Conservation (phyloP, 305 asterid genomes). For the Plantago coronopus region DNA sequence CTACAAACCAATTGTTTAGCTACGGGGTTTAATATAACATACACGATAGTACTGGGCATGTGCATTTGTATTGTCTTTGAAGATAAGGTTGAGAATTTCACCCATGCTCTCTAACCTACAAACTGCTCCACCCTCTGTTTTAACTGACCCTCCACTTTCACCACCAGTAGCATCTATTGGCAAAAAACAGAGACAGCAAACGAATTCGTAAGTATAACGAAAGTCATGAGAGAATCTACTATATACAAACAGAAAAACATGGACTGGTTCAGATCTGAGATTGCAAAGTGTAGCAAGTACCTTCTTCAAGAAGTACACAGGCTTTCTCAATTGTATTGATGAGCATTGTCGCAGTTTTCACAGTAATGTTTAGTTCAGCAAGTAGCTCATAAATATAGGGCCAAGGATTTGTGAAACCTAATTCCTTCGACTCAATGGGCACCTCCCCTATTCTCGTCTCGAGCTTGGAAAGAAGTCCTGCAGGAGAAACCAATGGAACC, state of each 20-base stretch:
- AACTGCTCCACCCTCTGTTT: constrained; percentile 51
- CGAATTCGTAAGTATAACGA: constrained; percentile 11
- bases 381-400: constrained; percentile 91
- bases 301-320: constrained; percentile 83
- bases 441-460: constrained; percentile 85
- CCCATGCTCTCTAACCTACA: constrained; percentile 85
- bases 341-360: constrained; percentile 67
- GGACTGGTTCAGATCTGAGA: constrained; percentile 13
- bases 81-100: constrained; percentile 69
- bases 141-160: constrained; percentile 56
- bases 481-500: constrained; percentile 34
- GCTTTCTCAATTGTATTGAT: constrained; percentile 77
- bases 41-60: constrained; percentile 93
- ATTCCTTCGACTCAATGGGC: constrained; percentile 79
- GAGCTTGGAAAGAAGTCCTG: constrained; percentile 94
- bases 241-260: neutral
- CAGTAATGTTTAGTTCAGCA: constrained; percentile 71
- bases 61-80: constrained; percentile 50
- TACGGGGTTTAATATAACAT: constrained; percentile 32
- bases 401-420: constrained; percentile 90
- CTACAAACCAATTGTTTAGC: constrained; percentile 8
- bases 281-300: constrained; percentile 36
- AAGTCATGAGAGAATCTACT: constrained; percentile 13
- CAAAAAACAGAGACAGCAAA: constrained; percentile 22
- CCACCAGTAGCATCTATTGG: constrained; percentile 49